Evolutionary conservation across 371 early-diverging fungal genomes (phyloP).

Genomic region (Mortierella sp.): DNA sequence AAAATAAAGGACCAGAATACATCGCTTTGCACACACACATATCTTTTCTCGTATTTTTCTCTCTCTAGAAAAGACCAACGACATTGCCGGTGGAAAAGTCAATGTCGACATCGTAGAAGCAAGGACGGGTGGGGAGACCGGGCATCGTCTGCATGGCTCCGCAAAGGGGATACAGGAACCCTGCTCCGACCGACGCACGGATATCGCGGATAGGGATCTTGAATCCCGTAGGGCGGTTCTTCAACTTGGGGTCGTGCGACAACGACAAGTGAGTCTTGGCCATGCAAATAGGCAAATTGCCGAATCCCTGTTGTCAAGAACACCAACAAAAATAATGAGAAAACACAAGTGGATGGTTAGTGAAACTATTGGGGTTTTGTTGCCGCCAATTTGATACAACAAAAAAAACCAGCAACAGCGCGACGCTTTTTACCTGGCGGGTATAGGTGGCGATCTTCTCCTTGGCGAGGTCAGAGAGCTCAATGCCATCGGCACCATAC

Average conservation of each 20-base stretch:
- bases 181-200: constrained; percentile 94
- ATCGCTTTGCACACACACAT: too few species aligned
- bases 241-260: constrained; percentile 90
- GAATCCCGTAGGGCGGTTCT: constrained; percentile 94
- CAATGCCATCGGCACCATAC: constrained; percentile 94
- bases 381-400: background rate
- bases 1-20: background rate
- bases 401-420: background rate
- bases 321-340: background rate
- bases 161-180: constrained; percentile 95
- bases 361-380: background rate
- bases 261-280: constrained; percentile 97
- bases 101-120: constrained; percentile 97
- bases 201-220: constrained; percentile 95
- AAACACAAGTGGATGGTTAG: background rate
- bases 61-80: constrained; percentile 85
- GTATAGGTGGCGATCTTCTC: constrained; percentile 88
- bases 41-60: too few species aligned
- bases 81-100: constrained; percentile 89
- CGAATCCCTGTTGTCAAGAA: constrained; percentile 73
- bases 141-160: constrained; percentile 99
- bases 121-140: constrained; percentile 96
- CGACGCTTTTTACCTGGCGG: constrained; percentile 59
- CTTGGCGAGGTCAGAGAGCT: constrained; percentile 84
- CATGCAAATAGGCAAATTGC: constrained; percentile 95